Percentiles rank a stretch among this genome's conserved stretches.
Conservation (phyloP, 495 filamentous ascomycete species). For the Hypoxylon crocopeplum region DNA sequence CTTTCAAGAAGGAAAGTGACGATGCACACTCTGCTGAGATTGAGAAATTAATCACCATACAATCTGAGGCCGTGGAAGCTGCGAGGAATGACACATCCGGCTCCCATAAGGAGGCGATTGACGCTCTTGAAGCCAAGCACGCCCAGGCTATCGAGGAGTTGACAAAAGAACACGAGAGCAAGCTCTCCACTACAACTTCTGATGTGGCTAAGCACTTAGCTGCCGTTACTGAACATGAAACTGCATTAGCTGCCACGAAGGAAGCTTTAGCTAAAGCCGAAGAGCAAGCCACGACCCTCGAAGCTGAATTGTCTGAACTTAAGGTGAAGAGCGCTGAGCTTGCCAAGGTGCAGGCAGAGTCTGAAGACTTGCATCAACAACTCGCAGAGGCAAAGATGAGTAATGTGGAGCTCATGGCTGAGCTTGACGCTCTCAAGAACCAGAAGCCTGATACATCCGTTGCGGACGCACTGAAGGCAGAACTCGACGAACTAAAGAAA, state of each 20-base stretch:
- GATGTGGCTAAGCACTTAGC: slow-evolving; percentile 33
- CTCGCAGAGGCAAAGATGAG: slow-evolving; percentile 63
- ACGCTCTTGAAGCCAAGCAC: slow-evolving; percentile 51
- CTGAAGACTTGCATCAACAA: slow-evolving; percentile 52
- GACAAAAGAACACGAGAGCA: slow-evolving; percentile 47
- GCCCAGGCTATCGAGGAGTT: slow-evolving; percentile 50
- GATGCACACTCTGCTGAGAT: slow-evolving; percentile 54
- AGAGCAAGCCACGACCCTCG: slow-evolving; percentile 28
- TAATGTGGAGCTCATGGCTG: slow-evolving; percentile 60
- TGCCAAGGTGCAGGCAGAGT: slow-evolving; percentile 48
- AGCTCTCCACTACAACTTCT: slow-evolving; percentile 28
- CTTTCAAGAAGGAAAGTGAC: slow-evolving; percentile 52
- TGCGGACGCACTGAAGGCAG: slow-evolving; percentile 49
- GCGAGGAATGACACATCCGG: slow-evolving; percentile 43
- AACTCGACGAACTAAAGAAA: slow-evolving; percentile 49
- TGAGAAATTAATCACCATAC: slow-evolving; percentile 53
- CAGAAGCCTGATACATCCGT: slow-evolving; percentile 60
- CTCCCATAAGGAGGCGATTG: slow-evolving; percentile 43
- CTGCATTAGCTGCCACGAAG: slow-evolving; percentile 29
- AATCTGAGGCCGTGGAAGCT: slow-evolving; percentile 52
- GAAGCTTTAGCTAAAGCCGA: slow-evolving; percentile 36
- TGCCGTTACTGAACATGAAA: slow-evolving; percentile 30
- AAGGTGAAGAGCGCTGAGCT: slow-evolving; percentile 44
- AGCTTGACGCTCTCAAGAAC: slow-evolving; percentile 58
- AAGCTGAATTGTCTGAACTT: slow-evolving; percentile 31